Conservation (phyloP, 2,329 filamentous ascomycete species). For the Xylaria sp. region DNA sequence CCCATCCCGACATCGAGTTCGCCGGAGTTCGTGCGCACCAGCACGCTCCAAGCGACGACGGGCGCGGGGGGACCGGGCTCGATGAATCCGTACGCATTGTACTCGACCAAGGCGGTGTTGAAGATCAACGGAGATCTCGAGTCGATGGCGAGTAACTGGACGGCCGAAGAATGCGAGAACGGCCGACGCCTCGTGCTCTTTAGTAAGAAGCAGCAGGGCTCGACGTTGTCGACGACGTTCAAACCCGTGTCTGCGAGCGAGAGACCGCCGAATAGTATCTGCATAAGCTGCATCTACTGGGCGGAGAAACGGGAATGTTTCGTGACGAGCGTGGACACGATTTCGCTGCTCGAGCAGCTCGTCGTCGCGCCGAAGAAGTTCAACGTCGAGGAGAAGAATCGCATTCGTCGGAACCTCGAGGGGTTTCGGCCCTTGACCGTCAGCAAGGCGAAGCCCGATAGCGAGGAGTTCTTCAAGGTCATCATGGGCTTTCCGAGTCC, state of each 20-base stretch:
- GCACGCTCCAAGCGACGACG: constrained; percentile 42
- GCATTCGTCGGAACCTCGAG: constrained; percentile 91
- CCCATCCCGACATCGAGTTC: constrained; percentile 42
- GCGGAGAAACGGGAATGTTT: constrained; percentile 84
- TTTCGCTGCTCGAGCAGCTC: constrained; percentile 86
- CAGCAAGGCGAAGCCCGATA: constrained; percentile 86
- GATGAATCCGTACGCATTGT: constrained; percentile 73
- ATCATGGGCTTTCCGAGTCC: constrained; percentile 97
- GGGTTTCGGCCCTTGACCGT: constrained; percentile 90
- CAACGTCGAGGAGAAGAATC: constrained; percentile 96
- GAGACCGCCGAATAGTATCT: constrained; percentile 76
- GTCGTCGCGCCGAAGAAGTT: constrained; percentile 72
- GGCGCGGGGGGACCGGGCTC: constrained; percentile 41
- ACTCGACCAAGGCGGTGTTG: constrained; percentile 76
- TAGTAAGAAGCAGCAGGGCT: constrained; percentile 73
- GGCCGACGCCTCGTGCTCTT: constrained; percentile 86
- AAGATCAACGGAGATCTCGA: constrained; percentile 83
- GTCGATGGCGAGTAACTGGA: constrained; percentile 79
- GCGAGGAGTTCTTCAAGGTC: constrained; percentile 96
- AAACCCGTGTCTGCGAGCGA: constrained; percentile 73
- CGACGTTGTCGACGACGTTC: constrained; percentile 76
- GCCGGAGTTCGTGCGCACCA: constrained; percentile 52
- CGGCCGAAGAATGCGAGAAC: constrained; percentile 69
- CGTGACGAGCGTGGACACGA: constrained; percentile 95
- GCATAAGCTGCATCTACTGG: constrained; percentile 98